phyloP scores from a whole-genome alignment of 768 basidiomycete genomes.

The Mycena kentingensis region DNA sequence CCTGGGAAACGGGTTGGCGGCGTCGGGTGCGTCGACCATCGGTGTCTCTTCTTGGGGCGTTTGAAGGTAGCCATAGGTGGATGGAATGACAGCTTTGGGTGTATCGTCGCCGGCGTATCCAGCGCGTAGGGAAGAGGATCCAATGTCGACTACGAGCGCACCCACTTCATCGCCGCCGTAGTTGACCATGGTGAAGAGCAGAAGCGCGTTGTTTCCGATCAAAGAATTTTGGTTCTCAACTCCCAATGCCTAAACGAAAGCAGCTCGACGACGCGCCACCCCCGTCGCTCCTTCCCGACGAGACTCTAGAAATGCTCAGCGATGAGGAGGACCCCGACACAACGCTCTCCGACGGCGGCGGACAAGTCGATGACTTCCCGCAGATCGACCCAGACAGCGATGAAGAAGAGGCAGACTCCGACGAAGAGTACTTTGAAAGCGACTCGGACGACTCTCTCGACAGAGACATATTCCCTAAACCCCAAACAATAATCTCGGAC shows the following conservation, averaged over 20 bases:
- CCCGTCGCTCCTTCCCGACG: conserved; percentile 16
- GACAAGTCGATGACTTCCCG: conserved; percentile 75
- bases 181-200: conserved; percentile 62
- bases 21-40: conserved; percentile 51
- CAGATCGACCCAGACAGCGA: conserved; percentile 62
- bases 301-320: conserved; percentile 64
- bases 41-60: conserved; percentile 50
- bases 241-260: conserved; percentile 60
- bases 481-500: conserved; percentile 70
- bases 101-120: conserved; percentile 98
- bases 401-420: conserved; percentile 41
- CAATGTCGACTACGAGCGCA: conserved; percentile 94
- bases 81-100: conserved; percentile 89
- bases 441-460: conserved; percentile 45
- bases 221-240: conserved; percentile 15
- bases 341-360: conserved; percentile 53
- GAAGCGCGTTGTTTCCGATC: not conserved
- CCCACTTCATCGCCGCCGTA: conserved; percentile 98
- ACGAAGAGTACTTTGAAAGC: conserved; percentile 33
- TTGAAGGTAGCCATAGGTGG: conserved; percentile 78
- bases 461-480: conserved; percentile 60
- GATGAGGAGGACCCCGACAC: conserved; percentile 64
- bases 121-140: conserved; percentile 84
- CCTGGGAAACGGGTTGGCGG: conserved; percentile 34
- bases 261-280: conserved; percentile 38